Base-by-base conservation (phyloP, 305 asterid genomes). In the Ilex paraguariensis region DNA sequence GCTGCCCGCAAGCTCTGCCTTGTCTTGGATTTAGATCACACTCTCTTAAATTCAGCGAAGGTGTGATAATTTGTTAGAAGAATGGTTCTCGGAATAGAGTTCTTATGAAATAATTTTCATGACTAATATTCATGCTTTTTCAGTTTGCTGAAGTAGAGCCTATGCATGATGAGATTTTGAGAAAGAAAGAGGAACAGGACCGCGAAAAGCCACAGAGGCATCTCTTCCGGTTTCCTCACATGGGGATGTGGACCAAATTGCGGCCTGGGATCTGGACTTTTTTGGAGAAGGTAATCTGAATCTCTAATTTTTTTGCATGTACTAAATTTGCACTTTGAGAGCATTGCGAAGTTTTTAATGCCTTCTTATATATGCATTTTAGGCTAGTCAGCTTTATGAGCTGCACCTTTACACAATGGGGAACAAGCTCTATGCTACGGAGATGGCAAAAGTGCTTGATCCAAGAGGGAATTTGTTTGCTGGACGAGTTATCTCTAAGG, bases 231-330 rank as follows among this genome's bases (percentile, higher is more conserved):
- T 93, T 90, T 76, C 95, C 95, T 49, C 97, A 93, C 71, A 93
- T 93, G 98, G 82, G 79, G 64, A 93, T 93, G 98, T 93, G 98
- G 98, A 93, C 98, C 60, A 93, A 93, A 72, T 75, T 93, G 77
- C 91, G 98, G 50, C 98, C 98, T 64, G 98, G 98, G 73, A 80
- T 93, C 73, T 93, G 98, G 98, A 93, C 90, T 72, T 93, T 93
- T 79, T 76, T 93, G 83, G 93, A 87, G 75, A 93, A 84, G 97
- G 98, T 87, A 36, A 31, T 44, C 5, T 49, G 49, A 54, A 32
- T 6, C 3, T 62, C 28, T 51, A 31, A 57, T 17, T 33, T 51
- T 60, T 28, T 13, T 59, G 58, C 59, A 36, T 36, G 42, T 4
- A 0, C 42, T 36, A 5, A 44, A 31, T 21, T 51, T 48, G 57